A percentile compares a stretch with the other conserved stretches of the same genome.
These are phyloP conservation scores for Scheffersomyces quercinus DNA, from an alignment of 1,139 yeast genomes.

Conservation along the genomic window DNA sequence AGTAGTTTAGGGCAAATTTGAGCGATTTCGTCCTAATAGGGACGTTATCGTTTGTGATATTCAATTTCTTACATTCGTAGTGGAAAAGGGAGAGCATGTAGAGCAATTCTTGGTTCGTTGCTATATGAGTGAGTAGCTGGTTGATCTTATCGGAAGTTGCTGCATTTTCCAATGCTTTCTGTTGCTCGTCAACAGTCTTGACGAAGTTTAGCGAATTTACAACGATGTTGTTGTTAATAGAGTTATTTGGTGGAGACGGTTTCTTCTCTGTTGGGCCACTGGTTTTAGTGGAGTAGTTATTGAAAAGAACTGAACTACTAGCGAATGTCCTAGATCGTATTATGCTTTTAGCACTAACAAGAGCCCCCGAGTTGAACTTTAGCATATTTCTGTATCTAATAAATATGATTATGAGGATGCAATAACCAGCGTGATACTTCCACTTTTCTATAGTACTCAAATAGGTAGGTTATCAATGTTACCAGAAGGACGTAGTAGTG, in stretches of 20 bases:
- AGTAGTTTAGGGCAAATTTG: conserved; percentile 7
- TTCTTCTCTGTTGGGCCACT: no score
- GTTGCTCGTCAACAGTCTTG: conserved; percentile 30
- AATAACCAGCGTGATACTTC: no score
- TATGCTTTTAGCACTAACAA: no score
- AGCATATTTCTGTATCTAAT: no score
- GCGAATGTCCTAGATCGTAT: no score
- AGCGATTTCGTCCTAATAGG: conserved; percentile 3
- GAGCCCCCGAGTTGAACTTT: no score
- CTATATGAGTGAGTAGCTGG: conserved; percentile 26
- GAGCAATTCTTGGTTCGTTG: conserved; percentile 31
- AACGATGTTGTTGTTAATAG: conserved; percentile 3
- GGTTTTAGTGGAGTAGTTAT: no score
- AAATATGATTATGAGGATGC: no score
- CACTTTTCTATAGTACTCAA: no score
- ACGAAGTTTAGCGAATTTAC: conserved; percentile 24
- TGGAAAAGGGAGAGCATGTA: conserved; percentile 34
- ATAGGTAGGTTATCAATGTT: no score
- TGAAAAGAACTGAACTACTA: no score
- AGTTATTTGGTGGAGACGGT: neutral
- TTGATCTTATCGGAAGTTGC: conserved; percentile 21
- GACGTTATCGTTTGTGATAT: conserved; percentile 22
- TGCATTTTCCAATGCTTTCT: conserved; percentile 18
- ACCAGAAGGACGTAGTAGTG: no score
- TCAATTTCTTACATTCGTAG: conserved; percentile 31